These are phyloP conservation scores for Solanum arcanum DNA, from an alignment of 257 asterid genomes.

Conservation along the genomic window DNA sequence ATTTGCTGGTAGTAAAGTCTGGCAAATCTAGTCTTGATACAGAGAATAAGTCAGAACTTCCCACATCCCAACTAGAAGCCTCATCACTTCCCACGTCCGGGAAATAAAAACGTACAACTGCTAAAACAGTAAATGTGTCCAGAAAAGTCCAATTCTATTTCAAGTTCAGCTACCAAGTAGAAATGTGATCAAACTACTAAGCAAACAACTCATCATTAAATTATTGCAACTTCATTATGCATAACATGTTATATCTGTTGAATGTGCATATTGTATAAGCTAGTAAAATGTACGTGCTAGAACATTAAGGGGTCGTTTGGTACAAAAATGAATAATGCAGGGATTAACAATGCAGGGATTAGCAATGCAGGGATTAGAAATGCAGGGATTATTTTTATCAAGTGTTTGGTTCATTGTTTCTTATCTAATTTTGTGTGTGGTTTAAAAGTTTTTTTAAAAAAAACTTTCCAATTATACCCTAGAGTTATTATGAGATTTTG, in stretches of 20 bases:
- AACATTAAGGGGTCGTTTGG: no score
- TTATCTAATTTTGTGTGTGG: no score
- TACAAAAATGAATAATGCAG: no score
- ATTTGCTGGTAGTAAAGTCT: background rate
- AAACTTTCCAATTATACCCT: no score
- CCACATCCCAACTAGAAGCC: background rate
- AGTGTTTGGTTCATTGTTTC: no score
- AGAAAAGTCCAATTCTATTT: background rate
- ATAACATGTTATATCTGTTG: background rate
- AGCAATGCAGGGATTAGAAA: no score
- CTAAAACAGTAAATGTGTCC: background rate
- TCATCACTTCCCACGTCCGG: background rate
- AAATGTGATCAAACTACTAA: background rate
- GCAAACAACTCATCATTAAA: background rate
- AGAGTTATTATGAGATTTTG: no score
- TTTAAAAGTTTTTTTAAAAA: no score
- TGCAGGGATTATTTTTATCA: no score
- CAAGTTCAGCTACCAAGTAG: background rate
- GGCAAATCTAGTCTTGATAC: background rate
- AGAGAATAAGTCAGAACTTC: background rate
- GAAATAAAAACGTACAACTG: background rate
- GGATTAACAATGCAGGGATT: no score
- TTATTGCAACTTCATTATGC: background rate
- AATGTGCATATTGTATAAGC: background rate
- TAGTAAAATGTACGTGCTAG: background rate